Conservation (phyloP, 352 stramenopile species). For the Globisporangium parvum region DNA sequence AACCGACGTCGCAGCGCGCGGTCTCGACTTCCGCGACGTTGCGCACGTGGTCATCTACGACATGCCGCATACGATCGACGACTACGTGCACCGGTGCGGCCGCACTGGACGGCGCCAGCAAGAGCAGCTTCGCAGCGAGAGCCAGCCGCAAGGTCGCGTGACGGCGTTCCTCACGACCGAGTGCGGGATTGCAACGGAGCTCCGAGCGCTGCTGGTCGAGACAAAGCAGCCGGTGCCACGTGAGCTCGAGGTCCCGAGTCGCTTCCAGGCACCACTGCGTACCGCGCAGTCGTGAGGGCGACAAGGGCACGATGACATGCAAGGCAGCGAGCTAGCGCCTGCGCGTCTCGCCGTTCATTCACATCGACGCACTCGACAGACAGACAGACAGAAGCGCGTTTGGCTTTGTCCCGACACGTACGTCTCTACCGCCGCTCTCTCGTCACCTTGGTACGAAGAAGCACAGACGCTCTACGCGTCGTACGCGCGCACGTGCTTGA, state of each 20-base stretch:
- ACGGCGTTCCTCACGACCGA: slow-evolving; percentile 54
- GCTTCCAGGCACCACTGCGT: slow-evolving; percentile 19
- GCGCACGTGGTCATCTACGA: slow-evolving; percentile 87
- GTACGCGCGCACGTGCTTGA: slow-evolving; percentile 36
- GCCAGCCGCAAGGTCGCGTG: slow-evolving; percentile 16
- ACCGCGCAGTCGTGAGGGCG: neutral
- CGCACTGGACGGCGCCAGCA: slow-evolving; percentile 48
- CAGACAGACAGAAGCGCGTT: no score
- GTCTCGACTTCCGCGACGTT: slow-evolving; percentile 85
- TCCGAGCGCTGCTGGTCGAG: slow-evolving; percentile 40
- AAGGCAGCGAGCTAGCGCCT: no score
- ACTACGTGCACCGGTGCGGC: slow-evolving; percentile 89
- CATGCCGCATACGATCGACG: slow-evolving; percentile 87
- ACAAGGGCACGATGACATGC: neutral
- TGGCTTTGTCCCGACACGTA: no score
- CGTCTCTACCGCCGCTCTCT: no score
- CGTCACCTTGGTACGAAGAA: no score
- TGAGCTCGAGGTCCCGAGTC: slow-evolving; percentile 37
- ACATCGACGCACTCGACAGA: no score
- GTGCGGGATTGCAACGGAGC: slow-evolving; percentile 42
- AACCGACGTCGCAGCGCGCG: slow-evolving; percentile 86
- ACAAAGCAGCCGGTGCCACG: slow-evolving; percentile 36
- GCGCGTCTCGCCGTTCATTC: no score
- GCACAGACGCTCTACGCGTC: neutral
- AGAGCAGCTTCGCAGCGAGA: slow-evolving; percentile 7